phyloP scores from a whole-genome alignment of 164 flowering plant genomes.

The Taxillus chinensis region DNA sequence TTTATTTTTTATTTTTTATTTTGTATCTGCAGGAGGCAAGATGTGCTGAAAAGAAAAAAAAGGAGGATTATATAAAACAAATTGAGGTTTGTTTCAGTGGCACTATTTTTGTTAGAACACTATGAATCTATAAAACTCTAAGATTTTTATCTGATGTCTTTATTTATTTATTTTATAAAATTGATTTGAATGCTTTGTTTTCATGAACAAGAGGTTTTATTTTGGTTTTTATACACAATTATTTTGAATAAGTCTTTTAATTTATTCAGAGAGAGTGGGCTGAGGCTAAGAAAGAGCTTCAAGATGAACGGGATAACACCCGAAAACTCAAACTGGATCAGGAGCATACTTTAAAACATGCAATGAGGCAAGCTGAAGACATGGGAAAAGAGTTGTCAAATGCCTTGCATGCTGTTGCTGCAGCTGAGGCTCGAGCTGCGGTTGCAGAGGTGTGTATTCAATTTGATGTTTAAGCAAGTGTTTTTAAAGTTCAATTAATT shows the following conservation, averaged over 20 bases:
- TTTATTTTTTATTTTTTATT: neutral
- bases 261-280: constrained; percentile 80
- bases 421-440: constrained; percentile 74
- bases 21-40: constrained; percentile 52
- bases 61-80: constrained; percentile 49
- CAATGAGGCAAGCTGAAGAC: constrained; percentile 65
- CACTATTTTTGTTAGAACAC: neutral
- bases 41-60: constrained; percentile 51
- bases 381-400: constrained; percentile 55
- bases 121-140: no score
- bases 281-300: constrained; percentile 81
- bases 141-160: no score
- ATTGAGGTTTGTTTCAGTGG: constrained; percentile 44
- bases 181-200: no score
- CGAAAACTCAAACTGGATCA: constrained; percentile 53
- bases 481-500: neutral
- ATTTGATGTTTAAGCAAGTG: neutral
- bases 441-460: constrained; percentile 56
- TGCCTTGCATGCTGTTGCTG: constrained; percentile 45
- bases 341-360: constrained; percentile 51
- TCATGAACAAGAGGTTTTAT: neutral
- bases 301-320: constrained; percentile 61
- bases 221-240: neutral
- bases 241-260: no score
- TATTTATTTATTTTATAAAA: no score